Percentiles rank a stretch among this genome's conserved stretches.
Evolutionary conservation across 2,329 filamentous ascomycete species (phyloP).

Genomic region (Alternaria burnsii): DNA sequence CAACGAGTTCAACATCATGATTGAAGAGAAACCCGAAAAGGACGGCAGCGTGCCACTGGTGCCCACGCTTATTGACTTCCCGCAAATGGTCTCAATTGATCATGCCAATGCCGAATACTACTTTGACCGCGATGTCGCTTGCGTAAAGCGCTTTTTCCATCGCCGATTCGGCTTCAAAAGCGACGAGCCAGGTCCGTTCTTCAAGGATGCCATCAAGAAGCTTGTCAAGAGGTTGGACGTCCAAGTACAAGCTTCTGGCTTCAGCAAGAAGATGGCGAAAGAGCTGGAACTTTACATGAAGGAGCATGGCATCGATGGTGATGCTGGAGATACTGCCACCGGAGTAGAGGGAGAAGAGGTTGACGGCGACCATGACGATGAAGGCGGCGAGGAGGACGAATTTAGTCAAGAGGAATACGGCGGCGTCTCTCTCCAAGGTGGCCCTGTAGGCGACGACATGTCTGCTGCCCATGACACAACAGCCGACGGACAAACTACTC

Average conservation of each 20-base stretch:
- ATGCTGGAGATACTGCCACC: slow-evolving; percentile 52
- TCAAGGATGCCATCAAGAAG: slow-evolving; percentile 80
- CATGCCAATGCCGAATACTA: slow-evolving; percentile 96
- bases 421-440: slow-evolving; percentile 9
- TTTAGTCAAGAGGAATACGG: slow-evolving; percentile 14
- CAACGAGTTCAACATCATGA: slow-evolving; percentile 98
- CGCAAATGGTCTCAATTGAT: slow-evolving; percentile 96
- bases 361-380: slow-evolving; percentile 14
- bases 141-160: slow-evolving; percentile 93
- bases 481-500: slow-evolving; percentile 11
- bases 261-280: slow-evolving; percentile 96
- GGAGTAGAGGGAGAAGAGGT: slow-evolving; percentile 32
- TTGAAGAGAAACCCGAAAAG: slow-evolving; percentile 72
- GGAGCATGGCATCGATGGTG: slow-evolving; percentile 67
- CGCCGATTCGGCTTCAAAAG: slow-evolving; percentile 87
- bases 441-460: slow-evolving; percentile 6
- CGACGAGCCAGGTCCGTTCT: slow-evolving; percentile 84
- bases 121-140: slow-evolving; percentile 94
- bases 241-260: slow-evolving; percentile 89
- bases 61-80: slow-evolving; percentile 95
- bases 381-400: slow-evolving; percentile 4
- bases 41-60: slow-evolving; percentile 63
- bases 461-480: background rate
- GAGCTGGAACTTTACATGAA: slow-evolving; percentile 92
- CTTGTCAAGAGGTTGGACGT: slow-evolving; percentile 80